Evolutionary conservation across 306 rosid genomes (phyloP), one percentile per base, ranked within the genome.

Genomic region (Echinosophora koreensis): DNA sequence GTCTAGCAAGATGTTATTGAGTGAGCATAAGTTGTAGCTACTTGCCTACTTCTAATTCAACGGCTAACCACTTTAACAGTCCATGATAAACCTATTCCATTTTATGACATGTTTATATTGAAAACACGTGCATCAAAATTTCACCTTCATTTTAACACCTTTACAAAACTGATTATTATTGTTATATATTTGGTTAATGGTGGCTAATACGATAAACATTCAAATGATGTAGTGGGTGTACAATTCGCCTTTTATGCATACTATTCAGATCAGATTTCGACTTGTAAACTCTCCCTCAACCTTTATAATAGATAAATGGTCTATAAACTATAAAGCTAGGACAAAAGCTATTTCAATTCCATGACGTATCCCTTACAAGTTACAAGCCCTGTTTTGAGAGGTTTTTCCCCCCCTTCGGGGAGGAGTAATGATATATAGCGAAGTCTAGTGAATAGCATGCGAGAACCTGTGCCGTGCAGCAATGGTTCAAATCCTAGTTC

Each of bases 401-500:
- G 6, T 6, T 8, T n/a, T 67, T 61, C 4, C 62, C 4, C n/a
- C 16, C 80, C 7, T 5, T 42, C 3, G 46, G 8, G 69, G 55
- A 51, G 55, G 64, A 69, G 85, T 68, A 79, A 84, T 74, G 74
- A 57, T 79, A 69, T 59, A 75, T 71, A 65, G 46, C 42, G 4
- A 75, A 74, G 84, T 70, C 56, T 82, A 77, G 74, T 56, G 82
- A 80, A 80, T 70, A 75, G 84, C 84, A 84, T 84, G 81, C 59
- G 77, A 68, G 42, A 81, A 51, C 5, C 27, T 76, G 71, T 80
- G 71, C 46, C 81, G 75, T 85, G 85, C 77, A 12, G 68, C 68
- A 79, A 78, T 64, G 84, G 88, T 68, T 79, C 56, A 79, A 81
- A 74, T 82, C 80, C 83, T 82, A 59, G 74, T 75, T 87, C 75